These are phyloP conservation scores for Trichopus zeylanicus DNA, from an alignment of 116 monocot species.

Conservation along the genomic window DNA sequence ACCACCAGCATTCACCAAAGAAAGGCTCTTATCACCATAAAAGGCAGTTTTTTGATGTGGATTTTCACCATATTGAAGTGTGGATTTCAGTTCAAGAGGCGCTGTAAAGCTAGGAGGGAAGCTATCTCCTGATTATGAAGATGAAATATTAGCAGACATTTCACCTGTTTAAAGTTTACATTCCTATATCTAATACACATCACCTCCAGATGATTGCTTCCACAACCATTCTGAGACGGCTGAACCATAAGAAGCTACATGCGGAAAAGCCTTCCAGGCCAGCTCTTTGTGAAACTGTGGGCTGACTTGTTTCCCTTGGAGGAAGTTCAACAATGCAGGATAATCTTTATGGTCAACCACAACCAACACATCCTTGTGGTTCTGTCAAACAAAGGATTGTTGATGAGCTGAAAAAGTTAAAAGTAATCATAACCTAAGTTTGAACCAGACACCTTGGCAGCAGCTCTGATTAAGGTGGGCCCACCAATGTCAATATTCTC, in stretches of 20 bases:
- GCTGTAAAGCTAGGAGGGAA: slow-evolving; percentile 87
- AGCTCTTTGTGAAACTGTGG: slow-evolving; percentile 49
- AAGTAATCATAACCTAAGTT: background rate
- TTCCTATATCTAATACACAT: background rate
- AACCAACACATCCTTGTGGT: slow-evolving; percentile 92
- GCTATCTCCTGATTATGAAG: slow-evolving; percentile 34
- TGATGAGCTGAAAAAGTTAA: background rate
- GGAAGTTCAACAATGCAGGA: slow-evolving; percentile 66
- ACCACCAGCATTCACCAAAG: slow-evolving; percentile 79
- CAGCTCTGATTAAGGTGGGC: slow-evolving; percentile 88
- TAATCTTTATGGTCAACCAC: slow-evolving; percentile 91
- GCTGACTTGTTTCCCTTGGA: slow-evolving; percentile 56
- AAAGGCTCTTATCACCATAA: slow-evolving; percentile 80
- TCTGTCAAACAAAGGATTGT: slow-evolving; percentile 40
- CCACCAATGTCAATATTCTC: slow-evolving; percentile 99
- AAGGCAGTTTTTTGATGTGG: slow-evolving; percentile 97
- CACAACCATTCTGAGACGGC: slow-evolving; percentile 96
- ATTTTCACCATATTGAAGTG: slow-evolving; percentile 96
- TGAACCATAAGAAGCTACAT: slow-evolving; percentile 90
- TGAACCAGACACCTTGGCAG: slow-evolving; percentile 75
- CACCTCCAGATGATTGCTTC: slow-evolving; percentile 65
- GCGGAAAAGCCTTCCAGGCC: slow-evolving; percentile 97
- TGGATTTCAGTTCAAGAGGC: slow-evolving; percentile 52
- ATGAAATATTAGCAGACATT: background rate
- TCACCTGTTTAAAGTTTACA: background rate